Evolutionary conservation across 306 rosid genomes (phyloP).

Genomic region (Fagus crenata): DNA sequence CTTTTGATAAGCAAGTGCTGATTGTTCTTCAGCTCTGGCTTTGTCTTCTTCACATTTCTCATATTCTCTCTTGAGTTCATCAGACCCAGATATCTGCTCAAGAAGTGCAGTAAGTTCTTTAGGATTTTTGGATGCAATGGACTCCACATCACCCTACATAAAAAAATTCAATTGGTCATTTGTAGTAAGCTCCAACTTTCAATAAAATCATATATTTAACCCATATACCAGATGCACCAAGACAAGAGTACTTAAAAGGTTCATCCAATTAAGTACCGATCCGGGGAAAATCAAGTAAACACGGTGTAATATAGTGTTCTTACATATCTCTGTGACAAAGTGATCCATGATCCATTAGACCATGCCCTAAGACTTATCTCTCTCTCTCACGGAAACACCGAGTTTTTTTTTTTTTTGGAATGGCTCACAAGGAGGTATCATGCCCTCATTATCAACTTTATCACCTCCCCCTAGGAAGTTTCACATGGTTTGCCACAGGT

Average conservation of each 20-base stretch:
- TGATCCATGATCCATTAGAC: neutral
- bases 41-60: conserved; percentile 85
- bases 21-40: conserved; percentile 77
- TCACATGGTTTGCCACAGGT: too few species aligned
- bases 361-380: neutral
- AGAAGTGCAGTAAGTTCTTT: conserved; percentile 84
- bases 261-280: neutral
- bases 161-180: conserved; percentile 14
- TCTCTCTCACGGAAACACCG: neutral
- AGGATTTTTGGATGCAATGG: conserved; percentile 93
- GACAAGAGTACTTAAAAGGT: neutral
- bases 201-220: conserved; percentile 7
- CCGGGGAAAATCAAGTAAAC: neutral
- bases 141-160: conserved; percentile 92
- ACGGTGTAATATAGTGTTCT: neutral
- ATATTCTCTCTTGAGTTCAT: conserved; percentile 80
- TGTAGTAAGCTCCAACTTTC: conserved; percentile 16
- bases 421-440: too few species aligned
- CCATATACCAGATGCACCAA: neutral
- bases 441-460: too few species aligned
- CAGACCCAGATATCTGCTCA: conserved; percentile 98
- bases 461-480: too few species aligned
- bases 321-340: neutral
- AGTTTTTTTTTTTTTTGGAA: too few species aligned
- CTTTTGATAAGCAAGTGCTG: conserved; percentile 87